Percentiles rank a stretch among this genome's conserved stretches.
Evolutionary conservation across 116 monocot species (phyloP).

Genomic region (Posidonia oceanica): DNA sequence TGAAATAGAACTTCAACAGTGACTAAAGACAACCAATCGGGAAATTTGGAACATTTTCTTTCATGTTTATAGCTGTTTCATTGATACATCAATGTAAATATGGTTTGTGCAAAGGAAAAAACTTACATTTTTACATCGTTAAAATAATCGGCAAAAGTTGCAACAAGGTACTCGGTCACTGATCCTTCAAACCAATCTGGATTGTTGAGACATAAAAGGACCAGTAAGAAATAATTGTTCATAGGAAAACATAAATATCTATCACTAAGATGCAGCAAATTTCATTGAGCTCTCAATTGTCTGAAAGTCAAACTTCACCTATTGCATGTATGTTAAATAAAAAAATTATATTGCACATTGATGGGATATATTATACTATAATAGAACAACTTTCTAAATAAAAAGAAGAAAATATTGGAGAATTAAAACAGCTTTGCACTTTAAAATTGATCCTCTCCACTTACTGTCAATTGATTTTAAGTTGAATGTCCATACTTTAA

Average conservation of each 20-base stretch:
- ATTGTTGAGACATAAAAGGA: neutral
- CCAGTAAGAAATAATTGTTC: neutral
- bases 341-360: neutral
- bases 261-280: neutral
- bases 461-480: too few species aligned
- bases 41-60: neutral
- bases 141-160: constrained; percentile 92
- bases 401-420: too few species aligned
- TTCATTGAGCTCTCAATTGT: neutral
- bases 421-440: too few species aligned
- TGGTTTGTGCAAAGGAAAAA: neutral
- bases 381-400: neutral
- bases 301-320: neutral
- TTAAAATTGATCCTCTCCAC: too few species aligned
- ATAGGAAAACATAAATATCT: neutral
- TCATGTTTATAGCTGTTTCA: neutral
- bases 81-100: neutral
- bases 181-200: constrained; percentile 95
- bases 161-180: constrained; percentile 97
- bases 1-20: too few species aligned
- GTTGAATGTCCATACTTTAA: too few species aligned
- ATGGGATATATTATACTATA: neutral
- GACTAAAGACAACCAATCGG: neutral
- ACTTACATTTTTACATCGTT: constrained; percentile 84
- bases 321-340: too few species aligned